These are phyloP conservation scores for Malus hybrid DNA, from an alignment of 331 rosid genomes.

Conservation along the genomic window DNA sequence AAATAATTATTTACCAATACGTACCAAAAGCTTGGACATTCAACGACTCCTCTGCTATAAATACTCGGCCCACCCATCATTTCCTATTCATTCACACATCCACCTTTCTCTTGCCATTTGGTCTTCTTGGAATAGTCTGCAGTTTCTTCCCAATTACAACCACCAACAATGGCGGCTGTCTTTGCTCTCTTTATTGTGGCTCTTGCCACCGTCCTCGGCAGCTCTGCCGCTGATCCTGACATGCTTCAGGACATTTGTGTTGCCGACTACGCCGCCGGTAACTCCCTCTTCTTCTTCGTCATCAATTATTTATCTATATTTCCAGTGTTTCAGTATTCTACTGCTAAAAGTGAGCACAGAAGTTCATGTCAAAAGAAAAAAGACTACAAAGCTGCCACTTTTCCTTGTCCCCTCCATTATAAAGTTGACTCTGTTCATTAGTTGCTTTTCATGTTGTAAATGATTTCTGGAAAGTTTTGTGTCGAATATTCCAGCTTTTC, in stretches of 20 bases:
- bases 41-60: slow-evolving; percentile 15
- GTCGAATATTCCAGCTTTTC: no score
- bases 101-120: not conserved
- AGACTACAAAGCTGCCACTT: not conserved
- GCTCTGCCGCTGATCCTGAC: slow-evolving; percentile 63
- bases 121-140: not conserved
- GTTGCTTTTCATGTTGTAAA: not conserved
- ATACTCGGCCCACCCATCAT: not conserved
- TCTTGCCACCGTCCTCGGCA: slow-evolving; percentile 30
- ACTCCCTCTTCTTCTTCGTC: not conserved
- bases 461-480: not conserved
- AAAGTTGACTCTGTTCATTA: not conserved
- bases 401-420: not conserved
- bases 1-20: no score
- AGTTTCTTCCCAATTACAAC: not conserved
- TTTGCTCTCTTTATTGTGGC: slow-evolving; percentile 15
- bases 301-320: not conserved
- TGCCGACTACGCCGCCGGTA: slow-evolving; percentile 62
- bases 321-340: not conserved
- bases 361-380: not conserved
- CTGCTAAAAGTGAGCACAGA: not conserved
- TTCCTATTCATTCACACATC: not conserved
- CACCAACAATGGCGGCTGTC: slow-evolving; percentile 28
- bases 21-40: not conserved
- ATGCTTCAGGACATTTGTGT: slow-evolving; percentile 79